Evolutionary conservation across 1,284 basidiomycete genomes (phyloP).

Genomic region (Microstroma glucosiphilum): DNA sequence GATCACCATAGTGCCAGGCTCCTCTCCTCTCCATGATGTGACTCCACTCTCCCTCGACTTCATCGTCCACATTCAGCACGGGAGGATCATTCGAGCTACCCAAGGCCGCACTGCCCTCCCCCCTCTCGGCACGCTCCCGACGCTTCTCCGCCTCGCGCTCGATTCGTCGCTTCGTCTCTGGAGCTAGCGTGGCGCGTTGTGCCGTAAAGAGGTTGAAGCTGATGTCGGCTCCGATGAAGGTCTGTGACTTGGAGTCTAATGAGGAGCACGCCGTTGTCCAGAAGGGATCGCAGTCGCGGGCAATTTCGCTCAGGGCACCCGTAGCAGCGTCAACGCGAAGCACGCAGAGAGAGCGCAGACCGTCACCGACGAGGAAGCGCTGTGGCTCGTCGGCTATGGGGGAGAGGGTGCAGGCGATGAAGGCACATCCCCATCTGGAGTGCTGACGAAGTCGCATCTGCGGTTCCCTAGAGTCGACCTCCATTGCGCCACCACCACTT

Average conservation of each 20-base stretch:
- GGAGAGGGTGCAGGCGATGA: constrained; percentile 38
- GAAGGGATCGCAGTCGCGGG: constrained; percentile 45
- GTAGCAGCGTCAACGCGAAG: constrained; percentile 25
- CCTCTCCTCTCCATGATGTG: constrained; percentile 40
- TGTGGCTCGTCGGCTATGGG: constrained; percentile 15
- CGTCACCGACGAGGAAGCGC: constrained; percentile 42
- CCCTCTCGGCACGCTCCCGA: constrained; percentile 15
- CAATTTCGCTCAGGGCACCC: constrained; percentile 27
- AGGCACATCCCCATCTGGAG: constrained; percentile 41
- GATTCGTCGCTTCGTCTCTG: constrained; percentile 21
- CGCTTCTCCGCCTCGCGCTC: constrained; percentile 20
- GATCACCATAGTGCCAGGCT: constrained; percentile 45
- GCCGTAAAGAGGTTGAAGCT: constrained; percentile 44
- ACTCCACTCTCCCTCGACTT: constrained; percentile 12
- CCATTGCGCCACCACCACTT: constrained; percentile 1
- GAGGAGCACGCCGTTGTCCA: constrained; percentile 42
- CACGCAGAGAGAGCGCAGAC: constrained; percentile 42
- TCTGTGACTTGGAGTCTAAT: constrained; percentile 28
- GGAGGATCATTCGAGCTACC: constrained; percentile 13
- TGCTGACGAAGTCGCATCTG: constrained; percentile 16
- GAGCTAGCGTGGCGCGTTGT: constrained; percentile 25
- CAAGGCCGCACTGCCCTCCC: neutral
- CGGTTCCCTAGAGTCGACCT: neutral
- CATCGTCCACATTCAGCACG: constrained; percentile 4
- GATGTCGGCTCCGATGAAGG: constrained; percentile 45